Base-by-base conservation (phyloP, 148 eudicot species). In the Rhododendron williamsianum region DNA sequence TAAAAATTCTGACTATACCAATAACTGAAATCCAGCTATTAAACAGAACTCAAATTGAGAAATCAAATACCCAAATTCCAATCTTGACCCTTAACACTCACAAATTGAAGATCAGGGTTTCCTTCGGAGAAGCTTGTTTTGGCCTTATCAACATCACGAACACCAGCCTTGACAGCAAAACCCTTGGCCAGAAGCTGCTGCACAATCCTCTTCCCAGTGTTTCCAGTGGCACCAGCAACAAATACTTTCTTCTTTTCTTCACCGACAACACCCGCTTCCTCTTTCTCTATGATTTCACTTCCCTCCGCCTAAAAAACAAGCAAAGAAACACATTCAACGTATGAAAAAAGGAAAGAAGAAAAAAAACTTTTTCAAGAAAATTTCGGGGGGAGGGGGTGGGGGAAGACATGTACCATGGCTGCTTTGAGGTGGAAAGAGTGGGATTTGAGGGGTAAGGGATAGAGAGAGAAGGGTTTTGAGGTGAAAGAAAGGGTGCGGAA, bases 221-320 rank as follows among this genome's bases (percentile, higher is more conserved):
- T 91, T 3, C 99, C 99, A 36, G 94, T 95, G n/a, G 99, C 99
- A 54, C 99, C 99, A 11, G 99, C 98, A 35, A 96, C 99, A 90
- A 96, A 96, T 69, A 96, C 89, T 79, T 89, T 96, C 96, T 92
- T 96, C 89, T 89, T 87, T 58, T 7, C 65, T 79, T 84, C 85
- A 46, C 8, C 65, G 11, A 9, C 80, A 30, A 4, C 4, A 78
- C 84, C 84, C 35, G 21, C 89, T 76, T 83, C 88, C 76, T 87
- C 88, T 56, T 81, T 85, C 88, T 87, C 91, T 78, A 80, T 89
- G 30, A 93, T 91, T 84, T 92, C 98, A 84, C 94, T 89, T 19
- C 78, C 88, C 81, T 91, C 94, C 94, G 91, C 92, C 95, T 95
- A 88, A 48, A 46, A 88, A 83, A 45, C 78, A 87, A 43, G 36